Conservation (phyloP, 139 green algal genomes). For the Chlorella sp. region DNA sequence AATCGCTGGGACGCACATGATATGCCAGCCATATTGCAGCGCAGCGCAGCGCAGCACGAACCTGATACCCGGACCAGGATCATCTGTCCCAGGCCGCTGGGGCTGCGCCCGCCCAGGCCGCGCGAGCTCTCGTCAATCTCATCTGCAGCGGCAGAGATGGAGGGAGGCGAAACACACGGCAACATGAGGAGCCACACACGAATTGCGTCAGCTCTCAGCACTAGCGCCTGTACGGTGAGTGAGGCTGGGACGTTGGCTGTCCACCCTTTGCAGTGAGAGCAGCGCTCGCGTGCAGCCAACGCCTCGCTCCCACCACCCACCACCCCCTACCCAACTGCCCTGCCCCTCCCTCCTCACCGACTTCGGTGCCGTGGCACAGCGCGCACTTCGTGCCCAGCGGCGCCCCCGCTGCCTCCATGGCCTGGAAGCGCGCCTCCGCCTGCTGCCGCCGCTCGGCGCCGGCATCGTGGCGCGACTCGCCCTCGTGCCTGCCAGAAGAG, state of each 20-base stretch:
- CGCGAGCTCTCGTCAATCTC: neutral
- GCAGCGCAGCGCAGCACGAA: neutral
- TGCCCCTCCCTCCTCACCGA: neutral
- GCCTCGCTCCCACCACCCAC: too few species aligned
- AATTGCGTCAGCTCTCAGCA: too few species aligned
- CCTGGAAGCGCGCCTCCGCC: slow-evolving; percentile 27
- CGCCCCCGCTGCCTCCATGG: slow-evolving; percentile 20
- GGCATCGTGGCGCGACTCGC: neutral
- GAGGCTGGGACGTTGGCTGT: too few species aligned
- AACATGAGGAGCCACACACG: too few species aligned
- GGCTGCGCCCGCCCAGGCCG: slow-evolving; percentile 14
- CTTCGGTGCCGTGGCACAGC: slow-evolving; percentile 39
- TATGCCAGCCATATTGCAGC: too few species aligned
- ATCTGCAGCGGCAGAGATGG: too few species aligned
- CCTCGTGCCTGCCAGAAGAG: neutral
- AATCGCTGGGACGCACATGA: too few species aligned
- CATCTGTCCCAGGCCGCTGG: slow-evolving; percentile 13
- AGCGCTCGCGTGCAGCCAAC: too few species aligned
- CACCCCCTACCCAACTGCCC: too few species aligned
- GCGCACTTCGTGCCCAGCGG: slow-evolving; percentile 40
- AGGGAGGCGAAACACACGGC: too few species aligned
- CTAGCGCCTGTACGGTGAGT: too few species aligned
- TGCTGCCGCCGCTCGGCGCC: slow-evolving; percentile 1
- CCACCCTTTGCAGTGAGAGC: too few species aligned
- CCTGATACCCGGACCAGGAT: slow-evolving; percentile 28